Base-by-base conservation (phyloP, 768 basidiomycete species). In the Pholiota conissans region DNA sequence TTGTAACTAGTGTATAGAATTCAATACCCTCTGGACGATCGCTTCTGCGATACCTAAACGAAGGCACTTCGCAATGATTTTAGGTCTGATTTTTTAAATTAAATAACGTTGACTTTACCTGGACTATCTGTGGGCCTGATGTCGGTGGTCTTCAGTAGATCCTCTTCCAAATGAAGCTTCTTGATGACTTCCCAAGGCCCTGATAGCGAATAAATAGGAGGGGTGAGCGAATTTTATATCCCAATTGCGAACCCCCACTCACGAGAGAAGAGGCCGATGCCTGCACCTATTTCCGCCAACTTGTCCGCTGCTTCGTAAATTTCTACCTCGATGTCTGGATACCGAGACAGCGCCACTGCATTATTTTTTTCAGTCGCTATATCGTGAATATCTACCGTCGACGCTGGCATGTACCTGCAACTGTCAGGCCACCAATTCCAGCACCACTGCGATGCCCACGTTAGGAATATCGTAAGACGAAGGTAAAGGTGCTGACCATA, bases 11-110 rank as follows among this genome's bases (percentile, higher is more conserved):
- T 16, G 76, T 75, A 42, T 79, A 80, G 61, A 89, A 80, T 20
- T 77, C 75, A n/a, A 78, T 34, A 1, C 87, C 87, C 35, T 78
- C 68, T 1, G 74, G 64, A 60, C 83, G 79, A 64, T 90, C 86
- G 57, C 84, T 82, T 68, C 85, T 87, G 49, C 89, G 78, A 60
- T 83, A 84, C 46, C 71, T 72, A 56, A 89, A 80, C 6, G 79
- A 63, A 0, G 78, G 69, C 10, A 81, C 87, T 89, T 51, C 14
- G n/a, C n/a, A 45, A 16, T 27, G 37, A 20, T 49, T 22, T 42
- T 27, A 39, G 18, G 27, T 16, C 14, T 22, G 10, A 28, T 26
- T 26, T 26, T 13, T n/a, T n/a, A 14, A 29, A 18, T 34, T 22
- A 2, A 11, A 46, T 1, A 20, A 13, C 40, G 20, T 5, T 14